Evolutionary conservation across 176 grass and related monocot genomes (phyloP), one percentile per base, ranked within the genome.

Genomic region (Raddia distichophylla): DNA sequence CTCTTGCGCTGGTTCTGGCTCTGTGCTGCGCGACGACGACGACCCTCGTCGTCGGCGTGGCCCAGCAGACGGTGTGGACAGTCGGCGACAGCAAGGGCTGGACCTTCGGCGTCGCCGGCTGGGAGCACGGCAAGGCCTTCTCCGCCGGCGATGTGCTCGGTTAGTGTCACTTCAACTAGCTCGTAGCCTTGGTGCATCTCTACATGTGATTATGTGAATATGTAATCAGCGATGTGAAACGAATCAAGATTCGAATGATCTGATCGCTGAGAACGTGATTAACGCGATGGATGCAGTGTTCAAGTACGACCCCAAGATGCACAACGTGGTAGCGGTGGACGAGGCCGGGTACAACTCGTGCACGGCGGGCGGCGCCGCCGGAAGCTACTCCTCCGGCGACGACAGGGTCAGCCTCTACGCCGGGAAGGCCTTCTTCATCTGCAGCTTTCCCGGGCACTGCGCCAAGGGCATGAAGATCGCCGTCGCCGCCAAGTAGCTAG

Each of bases 111-210:
- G 7, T 80, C 18, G 34, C 37, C n/a, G 35, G 60, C 53, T 83
- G 90, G 83, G 22, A 68, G 43, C 69, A 40, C 1, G 82, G 74
- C 50, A 89, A 80, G 86, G 13, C 35, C 79, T 83, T 92, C 67
- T 43, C 8, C 3, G 57, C 68, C 10, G 79, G 90, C 54, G 90
- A 92, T 10, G 61, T 76, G n/a, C 73, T 92, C 17, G 20, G 83
- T 92, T 7, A 86, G 37, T 37, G 37, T 40, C 37, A 40, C 37
- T 40, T 40, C 4, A 40, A 40, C 37, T 40, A 40, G 37, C 3
- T 40, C 2, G 37, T 40, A 27, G 27, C 27, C 27, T 27, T 27
- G 27, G 27, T 27, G 27, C 27, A 27, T 27, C 27, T 27, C 27
- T 27, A 27, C 27, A 27, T 27, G 27, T 27, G 27, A 27, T 1